phyloP scores from a whole-genome alignment of 495 filamentous ascomycete genomes.

The Penicillium manginii region DNA sequence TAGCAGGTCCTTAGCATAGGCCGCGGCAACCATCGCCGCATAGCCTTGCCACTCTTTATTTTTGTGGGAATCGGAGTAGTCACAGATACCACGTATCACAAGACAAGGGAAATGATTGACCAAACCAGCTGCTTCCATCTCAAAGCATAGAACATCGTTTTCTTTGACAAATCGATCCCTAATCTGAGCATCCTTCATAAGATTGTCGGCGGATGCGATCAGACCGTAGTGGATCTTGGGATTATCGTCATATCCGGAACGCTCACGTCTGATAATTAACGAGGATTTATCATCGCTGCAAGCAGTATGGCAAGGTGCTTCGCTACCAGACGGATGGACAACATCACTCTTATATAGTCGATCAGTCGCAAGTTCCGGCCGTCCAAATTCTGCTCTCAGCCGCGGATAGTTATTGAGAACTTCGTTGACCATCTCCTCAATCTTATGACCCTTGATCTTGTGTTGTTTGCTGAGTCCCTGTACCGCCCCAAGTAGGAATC shows the following conservation, averaged over 20 bases:
- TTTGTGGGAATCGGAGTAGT: slow-evolving; percentile 44
- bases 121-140: slow-evolving; percentile 48
- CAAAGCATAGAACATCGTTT: slow-evolving; percentile 27
- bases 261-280: not conserved
- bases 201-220: slow-evolving; percentile 21
- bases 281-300: not conserved
- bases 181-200: slow-evolving; percentile 13
- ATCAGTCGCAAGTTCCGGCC: not conserved
- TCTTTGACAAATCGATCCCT: slow-evolving; percentile 9
- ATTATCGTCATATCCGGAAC: slow-evolving; percentile 10
- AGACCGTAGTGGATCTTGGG: slow-evolving; percentile 19
- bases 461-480: too few species aligned
- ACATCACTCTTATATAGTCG: not conserved
- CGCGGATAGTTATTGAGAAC: slow-evolving; percentile 15
- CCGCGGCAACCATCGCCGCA: slow-evolving; percentile 36
- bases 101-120: slow-evolving; percentile 34
- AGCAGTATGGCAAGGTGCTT: not conserved
- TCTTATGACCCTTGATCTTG: slow-evolving; percentile 17
- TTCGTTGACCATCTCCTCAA: slow-evolving; percentile 3
- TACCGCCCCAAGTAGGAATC: too few species aligned
- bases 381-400: not conserved
- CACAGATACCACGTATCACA: slow-evolving; percentile 39
- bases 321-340: not conserved
- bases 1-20: slow-evolving; percentile 33
- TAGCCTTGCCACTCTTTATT: slow-evolving; percentile 40